These are phyloP conservation scores for Amanita pseudoporphyria DNA, from an alignment of 768 basidiomycete genomes.

Conservation along the genomic window DNA sequence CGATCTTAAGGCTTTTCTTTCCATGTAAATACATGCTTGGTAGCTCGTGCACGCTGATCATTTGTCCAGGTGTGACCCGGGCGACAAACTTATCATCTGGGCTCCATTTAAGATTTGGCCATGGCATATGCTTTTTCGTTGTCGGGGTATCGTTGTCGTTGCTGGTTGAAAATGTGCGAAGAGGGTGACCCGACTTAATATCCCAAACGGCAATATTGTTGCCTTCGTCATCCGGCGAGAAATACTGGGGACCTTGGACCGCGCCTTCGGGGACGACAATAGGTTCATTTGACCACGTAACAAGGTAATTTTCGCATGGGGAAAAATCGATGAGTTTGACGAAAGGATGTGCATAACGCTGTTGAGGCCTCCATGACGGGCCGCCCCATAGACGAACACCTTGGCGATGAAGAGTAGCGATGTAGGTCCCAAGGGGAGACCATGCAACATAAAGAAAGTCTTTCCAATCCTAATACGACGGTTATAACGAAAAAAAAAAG, in stretches of 20 bases:
- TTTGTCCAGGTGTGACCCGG: constrained; percentile 78
- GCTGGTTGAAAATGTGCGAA: constrained; percentile 79
- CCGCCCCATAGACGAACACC: constrained; percentile 97
- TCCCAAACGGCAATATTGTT: constrained; percentile 99
- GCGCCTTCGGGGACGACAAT: constrained; percentile 79
- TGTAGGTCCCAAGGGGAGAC: constrained; percentile 94
- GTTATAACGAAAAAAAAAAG: constrained; percentile 12
- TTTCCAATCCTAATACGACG: constrained; percentile 70
- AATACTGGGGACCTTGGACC: constrained; percentile 73
- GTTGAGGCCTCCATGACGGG: constrained; percentile 76
- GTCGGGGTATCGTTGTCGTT: constrained; percentile 48
- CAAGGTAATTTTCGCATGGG: constrained; percentile 90
- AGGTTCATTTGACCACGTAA: constrained; percentile 95
- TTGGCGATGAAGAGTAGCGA: constrained; percentile 89
- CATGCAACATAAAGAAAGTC: constrained; percentile 90
- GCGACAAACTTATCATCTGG: constrained; percentile 94
- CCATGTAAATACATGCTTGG: constrained; percentile 91
- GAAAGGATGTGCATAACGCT: constrained; percentile 90
- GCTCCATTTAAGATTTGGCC: constrained; percentile 97
- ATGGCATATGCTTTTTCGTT: constrained; percentile 76
- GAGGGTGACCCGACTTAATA: constrained; percentile 82
- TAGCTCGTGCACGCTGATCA: constrained; percentile 94
- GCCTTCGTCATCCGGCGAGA: constrained; percentile 92
- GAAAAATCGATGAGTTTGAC: constrained; percentile 97
- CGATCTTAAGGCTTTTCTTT: constrained; percentile 95